These are phyloP conservation scores for Inonotus hispidus DNA, from an alignment of 1,284 basidiomycete species.

Conservation along the genomic window DNA sequence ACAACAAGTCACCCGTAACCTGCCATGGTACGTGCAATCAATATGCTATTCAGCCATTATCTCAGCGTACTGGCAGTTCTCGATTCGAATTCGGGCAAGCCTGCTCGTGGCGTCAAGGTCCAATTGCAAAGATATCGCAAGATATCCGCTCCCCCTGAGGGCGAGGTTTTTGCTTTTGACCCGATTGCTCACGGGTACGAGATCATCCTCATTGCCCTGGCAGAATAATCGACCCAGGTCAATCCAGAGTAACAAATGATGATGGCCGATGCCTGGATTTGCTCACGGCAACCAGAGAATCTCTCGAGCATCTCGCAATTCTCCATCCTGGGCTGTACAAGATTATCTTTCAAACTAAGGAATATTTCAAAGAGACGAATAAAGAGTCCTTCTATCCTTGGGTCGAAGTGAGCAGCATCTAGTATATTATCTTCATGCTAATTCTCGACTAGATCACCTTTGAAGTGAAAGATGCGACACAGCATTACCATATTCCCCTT, in stretches of 20 bases:
- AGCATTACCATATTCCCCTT: slow-evolving; percentile 90
- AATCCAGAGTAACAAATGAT: slow-evolving; percentile 11
- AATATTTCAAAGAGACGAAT: slow-evolving; percentile 67
- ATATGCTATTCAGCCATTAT: background rate
- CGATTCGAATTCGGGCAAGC: slow-evolving; percentile 41
- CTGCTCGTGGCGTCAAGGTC: slow-evolving; percentile 34
- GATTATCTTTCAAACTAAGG: slow-evolving; percentile 77
- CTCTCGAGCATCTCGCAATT: slow-evolving; percentile 10
- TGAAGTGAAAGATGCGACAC: slow-evolving; percentile 56
- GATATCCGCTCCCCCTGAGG: slow-evolving; percentile 20
- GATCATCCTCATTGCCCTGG: background rate
- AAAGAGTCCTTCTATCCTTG: slow-evolving; percentile 81
- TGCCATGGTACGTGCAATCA: slow-evolving; percentile 36
- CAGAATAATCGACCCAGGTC: background rate
- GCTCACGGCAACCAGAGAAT: slow-evolving; percentile 8
- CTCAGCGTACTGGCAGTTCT: slow-evolving; percentile 31
- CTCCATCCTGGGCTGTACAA: slow-evolving; percentile 59
- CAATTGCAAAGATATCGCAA: slow-evolving; percentile 22
- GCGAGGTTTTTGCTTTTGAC: slow-evolving; percentile 21
- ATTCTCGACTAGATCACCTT: slow-evolving; percentile 61
- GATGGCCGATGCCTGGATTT: slow-evolving; percentile 18
- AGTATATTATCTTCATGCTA: background rate
- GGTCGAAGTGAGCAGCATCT: slow-evolving; percentile 60
- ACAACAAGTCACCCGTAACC: slow-evolving; percentile 39
- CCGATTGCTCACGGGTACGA: slow-evolving; percentile 32